These are phyloP conservation scores for Nemania sp. DNA, from an alignment of 2,329 filamentous ascomycete genomes.

Conservation along the genomic window DNA sequence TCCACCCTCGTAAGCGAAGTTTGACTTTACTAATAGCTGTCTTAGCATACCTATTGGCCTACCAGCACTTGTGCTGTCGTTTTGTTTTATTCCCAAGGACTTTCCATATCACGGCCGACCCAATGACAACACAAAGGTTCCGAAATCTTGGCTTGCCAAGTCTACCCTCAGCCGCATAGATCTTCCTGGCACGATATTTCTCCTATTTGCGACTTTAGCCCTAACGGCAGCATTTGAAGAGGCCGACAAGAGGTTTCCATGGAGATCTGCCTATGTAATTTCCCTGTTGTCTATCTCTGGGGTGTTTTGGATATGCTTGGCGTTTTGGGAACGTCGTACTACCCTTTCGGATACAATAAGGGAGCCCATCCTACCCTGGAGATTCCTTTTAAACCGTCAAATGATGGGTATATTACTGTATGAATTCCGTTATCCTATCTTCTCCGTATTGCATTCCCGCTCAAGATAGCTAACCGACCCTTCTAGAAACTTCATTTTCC, in stretches of 20 bases:
- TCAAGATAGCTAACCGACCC: background rate
- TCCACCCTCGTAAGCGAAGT: too few relatives aligned
- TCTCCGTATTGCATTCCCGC: too few relatives aligned
- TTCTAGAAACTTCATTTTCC: conserved; percentile 24
- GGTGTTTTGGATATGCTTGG: conserved; percentile 25
- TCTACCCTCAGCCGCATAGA: conserved; percentile 20
- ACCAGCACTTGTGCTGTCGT: background rate
- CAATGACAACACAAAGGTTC: background rate
- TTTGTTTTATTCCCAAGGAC: conserved; percentile 3
- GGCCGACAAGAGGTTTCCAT: conserved; percentile 28
- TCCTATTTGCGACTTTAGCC: conserved; percentile 25
- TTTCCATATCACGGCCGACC: conserved; percentile 7
- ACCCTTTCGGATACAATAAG: conserved; percentile 16
- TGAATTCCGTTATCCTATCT: background rate
- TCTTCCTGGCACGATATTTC: conserved; percentile 26
- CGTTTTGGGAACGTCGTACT: conserved; percentile 29
- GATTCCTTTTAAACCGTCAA: conserved; percentile 27
- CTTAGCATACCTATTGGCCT: conserved; percentile 6
- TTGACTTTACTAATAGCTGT: background rate
- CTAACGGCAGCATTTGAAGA: conserved; percentile 31
- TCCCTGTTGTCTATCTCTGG: conserved; percentile 25
- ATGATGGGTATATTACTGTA: conserved; percentile 32
- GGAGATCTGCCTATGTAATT: conserved; percentile 34
- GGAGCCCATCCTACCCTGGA: conserved; percentile 32
- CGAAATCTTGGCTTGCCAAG: background rate